Evolutionary conservation across 805 yeast species (phyloP), one percentile per base, ranked within the genome.

Genomic region (Wickerhamomyces pijperi): DNA sequence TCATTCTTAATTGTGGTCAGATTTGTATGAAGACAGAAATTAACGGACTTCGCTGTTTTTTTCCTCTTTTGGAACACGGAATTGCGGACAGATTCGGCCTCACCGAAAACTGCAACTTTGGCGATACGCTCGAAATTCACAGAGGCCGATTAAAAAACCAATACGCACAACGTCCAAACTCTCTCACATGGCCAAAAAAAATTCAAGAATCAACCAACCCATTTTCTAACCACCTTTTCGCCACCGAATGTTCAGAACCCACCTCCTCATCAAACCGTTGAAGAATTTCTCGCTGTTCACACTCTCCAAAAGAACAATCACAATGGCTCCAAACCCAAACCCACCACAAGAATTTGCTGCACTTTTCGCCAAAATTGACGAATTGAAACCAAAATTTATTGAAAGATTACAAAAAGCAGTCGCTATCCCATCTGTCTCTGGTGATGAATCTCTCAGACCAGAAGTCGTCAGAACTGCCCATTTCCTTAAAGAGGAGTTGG

Each of bases 401-500:
- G 64, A 72, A 40, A 69, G 94, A 49, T 70, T 92, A 43, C 61
- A 77, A 34, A 68, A 80, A 37, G 97, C 97, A n/a, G 87, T 92
- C 35, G 82, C 86, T 43, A 92, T 90, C 50, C 94, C 95, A 36
- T 88, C 97, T 9, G 97, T 92, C 35, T 87, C 97, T 5, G 78
- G 85, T 32, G 98, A 92, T 57, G 94, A 87, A 55, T 60, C 77
- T 12, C 72, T 85, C 49, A 82, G 99, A 62, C 92, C 94, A 21
- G 68, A 81, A 56, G 97, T 92, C 35, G 78, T 86, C 44, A 79
- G 77, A 56, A 92, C 94, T 84, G 94, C 94, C 29, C 72, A 83
- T 36, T 92, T 83, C 61, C 66, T 92, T 42, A 76, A 74, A 41
- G 59, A 61, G 5, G 87, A 90, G 63, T 71, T 92, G 54, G 69